phyloP scores from a whole-genome alignment of 1,284 basidiomycete genomes.

The Papiliotrema flavescens region DNA sequence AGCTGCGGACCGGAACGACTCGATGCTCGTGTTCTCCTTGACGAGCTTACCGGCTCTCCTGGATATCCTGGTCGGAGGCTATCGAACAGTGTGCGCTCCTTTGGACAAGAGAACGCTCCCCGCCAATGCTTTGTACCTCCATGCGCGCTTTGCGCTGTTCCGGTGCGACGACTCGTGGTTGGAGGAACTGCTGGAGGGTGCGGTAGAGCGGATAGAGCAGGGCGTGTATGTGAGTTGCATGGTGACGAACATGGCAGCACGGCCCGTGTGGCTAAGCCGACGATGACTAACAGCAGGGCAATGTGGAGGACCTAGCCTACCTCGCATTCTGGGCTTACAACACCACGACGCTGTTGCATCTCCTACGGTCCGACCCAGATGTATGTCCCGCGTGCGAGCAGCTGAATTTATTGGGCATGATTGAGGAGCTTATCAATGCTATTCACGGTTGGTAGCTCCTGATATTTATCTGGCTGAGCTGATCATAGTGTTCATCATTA shows the following conservation, averaged over 20 bases:
- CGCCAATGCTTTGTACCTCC: slow-evolving; percentile 75
- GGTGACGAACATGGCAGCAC: background rate
- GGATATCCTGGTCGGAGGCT: slow-evolving; percentile 71
- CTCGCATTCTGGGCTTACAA: slow-evolving; percentile 96
- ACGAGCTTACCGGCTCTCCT: slow-evolving; percentile 71
- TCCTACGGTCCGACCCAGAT: slow-evolving; percentile 76
- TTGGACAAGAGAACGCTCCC: slow-evolving; percentile 66
- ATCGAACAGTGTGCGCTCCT: slow-evolving; percentile 53
- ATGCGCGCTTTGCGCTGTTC: slow-evolving; percentile 80
- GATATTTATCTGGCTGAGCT: background rate
- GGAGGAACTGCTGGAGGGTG: slow-evolving; percentile 84
- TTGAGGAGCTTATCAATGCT: slow-evolving; percentile 79
- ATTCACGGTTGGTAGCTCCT: slow-evolving; percentile 66
- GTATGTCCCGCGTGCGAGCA: slow-evolving; percentile 73
- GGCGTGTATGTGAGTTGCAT: slow-evolving; percentile 72
- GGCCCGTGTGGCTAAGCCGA: background rate
- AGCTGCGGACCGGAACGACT: background rate
- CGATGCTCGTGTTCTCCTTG: slow-evolving; percentile 82
- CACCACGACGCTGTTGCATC: slow-evolving; percentile 79
- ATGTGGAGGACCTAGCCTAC: slow-evolving; percentile 76
- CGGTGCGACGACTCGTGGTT: slow-evolving; percentile 83
- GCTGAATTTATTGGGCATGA: slow-evolving; percentile 59
- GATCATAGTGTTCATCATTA: slow-evolving; percentile 81
- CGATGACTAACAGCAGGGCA: slow-evolving; percentile 54
- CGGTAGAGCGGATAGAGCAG: slow-evolving; percentile 87